Conservation (phyloP, 2,329 filamentous ascomycete genomes). For the Macrophomina phaseolina region DNA sequence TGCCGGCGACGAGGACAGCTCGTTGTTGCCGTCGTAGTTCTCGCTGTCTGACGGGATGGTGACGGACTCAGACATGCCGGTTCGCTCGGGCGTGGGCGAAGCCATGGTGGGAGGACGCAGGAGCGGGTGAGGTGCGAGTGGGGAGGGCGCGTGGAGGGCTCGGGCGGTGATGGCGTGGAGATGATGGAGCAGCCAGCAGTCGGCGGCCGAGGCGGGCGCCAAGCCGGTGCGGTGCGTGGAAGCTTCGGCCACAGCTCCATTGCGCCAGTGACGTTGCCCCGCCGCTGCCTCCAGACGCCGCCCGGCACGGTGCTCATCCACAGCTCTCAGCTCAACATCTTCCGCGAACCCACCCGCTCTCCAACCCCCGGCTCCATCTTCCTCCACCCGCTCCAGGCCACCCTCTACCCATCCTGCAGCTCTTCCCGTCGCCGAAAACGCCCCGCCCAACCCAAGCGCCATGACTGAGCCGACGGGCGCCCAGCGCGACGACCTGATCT, state of each 20-base stretch:
- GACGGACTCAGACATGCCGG: conserved; percentile 67
- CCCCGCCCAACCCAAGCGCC: background rate
- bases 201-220: background rate
- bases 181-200: conserved; percentile 6
- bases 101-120: conserved; percentile 20
- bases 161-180: conserved; percentile 3
- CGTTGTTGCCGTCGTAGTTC: conserved; percentile 70
- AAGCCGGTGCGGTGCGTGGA: background rate
- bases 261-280: conserved; percentile 25
- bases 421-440: background rate
- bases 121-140: background rate
- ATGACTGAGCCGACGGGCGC: conserved; percentile 42
- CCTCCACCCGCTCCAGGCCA: background rate
- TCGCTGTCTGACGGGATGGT: conserved; percentile 85
- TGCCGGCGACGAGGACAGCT: conserved; percentile 67
- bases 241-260: conserved; percentile 18
- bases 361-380: background rate
- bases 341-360: background rate
- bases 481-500: conserved; percentile 43
- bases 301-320: background rate
- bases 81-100: conserved; percentile 21
- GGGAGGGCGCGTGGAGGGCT: background rate
- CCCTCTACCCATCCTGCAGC: background rate
- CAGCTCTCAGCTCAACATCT: conserved; percentile 5
- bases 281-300: conserved; percentile 18